Evolutionary conservation across 1,284 basidiomycete genomes (phyloP), one percentile per base, ranked within the genome.

Genomic region (Bjerkandera adusta): DNA sequence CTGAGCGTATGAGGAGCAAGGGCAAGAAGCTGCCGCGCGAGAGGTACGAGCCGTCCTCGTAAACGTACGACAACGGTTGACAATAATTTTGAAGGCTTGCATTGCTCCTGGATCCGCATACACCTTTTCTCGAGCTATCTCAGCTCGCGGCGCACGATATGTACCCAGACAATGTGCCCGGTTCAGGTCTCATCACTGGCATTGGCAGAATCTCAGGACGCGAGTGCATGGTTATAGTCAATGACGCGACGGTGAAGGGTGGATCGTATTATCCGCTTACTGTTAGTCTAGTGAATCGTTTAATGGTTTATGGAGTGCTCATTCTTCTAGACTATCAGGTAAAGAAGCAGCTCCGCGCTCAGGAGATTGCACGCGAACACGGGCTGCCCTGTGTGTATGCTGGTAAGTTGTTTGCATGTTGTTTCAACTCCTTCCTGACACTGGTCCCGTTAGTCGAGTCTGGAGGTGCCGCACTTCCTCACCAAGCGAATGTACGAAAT

Each of bases 331-430:
- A 24, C 21, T 3, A 37, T 5, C 54, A 89, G 84, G 89, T 94
- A 55, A 97, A 97, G 81, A 97, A 97, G 67, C 94, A 97, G 62
- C 70, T 97, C 18, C 81, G 94, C 32, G 94, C 94, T 0, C 95
- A 97, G 64, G 89, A 95, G 64, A 86, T 97, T 54, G 94, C 94
- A 11, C 73, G 84, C 49, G 92, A 97, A 68, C 89, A 97, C 64
- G 79, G 85, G 2, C 68, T 97, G 36, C 94, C 94, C 2, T 97
- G 94, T 64, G 81, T 97, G 40, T 97, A 97, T 66, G 77, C 97
- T 50, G 91, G 91, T 92, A 60, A 47, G 72, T 51, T 49, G 29
- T 37, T 18, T 22, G 11, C 13, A 20, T 24, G 8, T 20, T 21
- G 48, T 48, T 37, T 43, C 45, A 12, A 18, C 20, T 21, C 15